Evolutionary conservation across 2,329 filamentous ascomycete genomes (phyloP), one percentile per base, ranked within the genome.

Genomic region (Helminthosporium solani): DNA sequence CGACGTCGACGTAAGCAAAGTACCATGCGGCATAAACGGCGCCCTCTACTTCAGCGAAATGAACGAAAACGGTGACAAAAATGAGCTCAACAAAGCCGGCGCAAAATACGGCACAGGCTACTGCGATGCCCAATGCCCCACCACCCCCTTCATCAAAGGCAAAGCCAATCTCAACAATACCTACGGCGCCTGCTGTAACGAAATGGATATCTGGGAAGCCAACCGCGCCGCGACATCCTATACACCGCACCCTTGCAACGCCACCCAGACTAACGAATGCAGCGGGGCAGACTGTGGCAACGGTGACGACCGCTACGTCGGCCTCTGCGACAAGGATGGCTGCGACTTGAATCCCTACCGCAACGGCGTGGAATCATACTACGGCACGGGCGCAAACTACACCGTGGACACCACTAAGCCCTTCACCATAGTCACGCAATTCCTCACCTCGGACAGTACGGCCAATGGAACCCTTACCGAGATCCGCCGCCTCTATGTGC

Each of bases 11-110:
- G 52, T 86, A 16, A 86, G 83, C 15, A 76, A 78, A 47, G 70
- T 86, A n/a, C 78, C 79, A 38, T 88, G 86, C 57, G 86, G 85
- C 40, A 71, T 88, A 43, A 88, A 89, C 63, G 85, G 84, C 31
- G 65, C 64, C 5, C 39, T 64, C 18, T 67, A 65, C 48, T 65
- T 86, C 36, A 73, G 78, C 4, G 70, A 76, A 50, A 86, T 86
- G 80, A 73, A 78, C 4, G 63, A 75, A 31, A 71, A 70, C 49
- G 79, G 76, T 48, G 70, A 62, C 52, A 81, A 71, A 47, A 64
- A 64, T 0, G 54, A 33, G n/a, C 25, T 28, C 9, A 31, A 28
- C 16, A 30, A 28, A n/a, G 66, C 72, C 35, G 72, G 72, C 42
- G 80, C 81, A 52, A 77, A 78, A 66, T 39, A 39, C 44, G 60